Conservation (phyloP, 129 eudicot species). For the Arctium minus region DNA sequence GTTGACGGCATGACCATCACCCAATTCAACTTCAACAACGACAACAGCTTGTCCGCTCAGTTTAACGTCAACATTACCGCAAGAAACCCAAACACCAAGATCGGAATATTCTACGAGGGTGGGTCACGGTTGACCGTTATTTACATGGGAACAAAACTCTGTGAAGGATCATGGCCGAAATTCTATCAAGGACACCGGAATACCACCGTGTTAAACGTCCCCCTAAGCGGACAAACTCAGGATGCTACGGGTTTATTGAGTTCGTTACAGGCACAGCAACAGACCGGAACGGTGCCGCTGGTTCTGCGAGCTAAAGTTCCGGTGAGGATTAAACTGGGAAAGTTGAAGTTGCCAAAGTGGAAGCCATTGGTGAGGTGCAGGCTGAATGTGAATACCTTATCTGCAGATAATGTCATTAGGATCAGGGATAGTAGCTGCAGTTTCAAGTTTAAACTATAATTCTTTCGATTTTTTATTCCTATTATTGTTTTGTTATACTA, state of each 20-base stretch:
- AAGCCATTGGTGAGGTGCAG: slow-evolving; percentile 70
- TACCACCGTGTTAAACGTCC: slow-evolving; percentile 52
- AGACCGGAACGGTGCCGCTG: slow-evolving; percentile 60
- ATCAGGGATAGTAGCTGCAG: slow-evolving; percentile 60
- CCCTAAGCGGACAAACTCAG: slow-evolving; percentile 43
- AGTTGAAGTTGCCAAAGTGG: slow-evolving; percentile 63
- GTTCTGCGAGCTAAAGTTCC: slow-evolving; percentile 62
- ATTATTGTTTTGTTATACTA: not conserved
- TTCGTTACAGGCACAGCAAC: slow-evolving; percentile 44
- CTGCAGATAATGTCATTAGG: slow-evolving; percentile 46
- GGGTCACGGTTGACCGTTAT: slow-evolving; percentile 59
- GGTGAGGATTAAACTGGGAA: slow-evolving; percentile 68
- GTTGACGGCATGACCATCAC: slow-evolving; percentile 58
- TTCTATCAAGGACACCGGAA: slow-evolving; percentile 91
- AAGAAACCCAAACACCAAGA: slow-evolving; percentile 73
- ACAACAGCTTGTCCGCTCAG: slow-evolving; percentile 61
- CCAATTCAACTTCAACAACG: slow-evolving; percentile 42
- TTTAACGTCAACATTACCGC: slow-evolving; percentile 80
- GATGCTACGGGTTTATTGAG: slow-evolving; percentile 41
- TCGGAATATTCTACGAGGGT: slow-evolving; percentile 71
- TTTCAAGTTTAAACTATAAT: slow-evolving; percentile 53
- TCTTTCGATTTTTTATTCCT: slow-evolving; percentile 7
- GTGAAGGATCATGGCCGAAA: slow-evolving; percentile 78
- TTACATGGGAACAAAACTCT: slow-evolving; percentile 48
- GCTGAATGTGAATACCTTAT: slow-evolving; percentile 55